phyloP scores from a whole-genome alignment of 352 stramenopile species.

The Globisporangium ultimum region DNA sequence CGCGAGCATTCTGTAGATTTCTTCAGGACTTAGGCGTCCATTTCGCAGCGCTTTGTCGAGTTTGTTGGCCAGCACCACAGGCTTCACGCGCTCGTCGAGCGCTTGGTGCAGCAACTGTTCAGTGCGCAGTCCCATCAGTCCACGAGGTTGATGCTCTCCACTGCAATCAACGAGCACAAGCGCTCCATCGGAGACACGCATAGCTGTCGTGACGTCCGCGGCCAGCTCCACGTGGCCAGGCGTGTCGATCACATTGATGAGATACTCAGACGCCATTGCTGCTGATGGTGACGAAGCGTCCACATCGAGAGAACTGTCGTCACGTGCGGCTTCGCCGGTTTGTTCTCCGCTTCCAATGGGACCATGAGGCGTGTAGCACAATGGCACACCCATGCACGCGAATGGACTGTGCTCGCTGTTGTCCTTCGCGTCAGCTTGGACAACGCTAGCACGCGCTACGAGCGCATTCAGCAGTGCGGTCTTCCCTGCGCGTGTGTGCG shows the following conservation, averaged over 20 bases:
- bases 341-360: too few species aligned
- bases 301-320: background rate
- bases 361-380: background rate
- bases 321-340: too few species aligned
- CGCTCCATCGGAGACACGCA: constrained; percentile 99
- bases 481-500: background rate
- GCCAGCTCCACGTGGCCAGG: constrained; percentile 99
- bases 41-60: constrained; percentile 98
- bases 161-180: background rate
- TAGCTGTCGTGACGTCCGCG: constrained; percentile 97
- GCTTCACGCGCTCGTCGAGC: constrained; percentile 96
- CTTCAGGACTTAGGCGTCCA: constrained; percentile 98
- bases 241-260: constrained; percentile 99
- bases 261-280: constrained; percentile 51
- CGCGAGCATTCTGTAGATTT: constrained; percentile 99
- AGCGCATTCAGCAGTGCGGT: background rate
- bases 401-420: too few species aligned
- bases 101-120: constrained; percentile 99
- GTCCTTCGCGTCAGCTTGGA: too few species aligned
- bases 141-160: constrained; percentile 91
- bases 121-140: constrained; percentile 99
- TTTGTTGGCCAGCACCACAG: constrained; percentile 99
- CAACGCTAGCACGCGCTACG: too few species aligned
- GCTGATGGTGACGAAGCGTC: background rate
- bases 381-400: background rate